Evolutionary conservation across 2,329 filamentous ascomycete species (phyloP).

Genomic region (Madurella fahalii): DNA sequence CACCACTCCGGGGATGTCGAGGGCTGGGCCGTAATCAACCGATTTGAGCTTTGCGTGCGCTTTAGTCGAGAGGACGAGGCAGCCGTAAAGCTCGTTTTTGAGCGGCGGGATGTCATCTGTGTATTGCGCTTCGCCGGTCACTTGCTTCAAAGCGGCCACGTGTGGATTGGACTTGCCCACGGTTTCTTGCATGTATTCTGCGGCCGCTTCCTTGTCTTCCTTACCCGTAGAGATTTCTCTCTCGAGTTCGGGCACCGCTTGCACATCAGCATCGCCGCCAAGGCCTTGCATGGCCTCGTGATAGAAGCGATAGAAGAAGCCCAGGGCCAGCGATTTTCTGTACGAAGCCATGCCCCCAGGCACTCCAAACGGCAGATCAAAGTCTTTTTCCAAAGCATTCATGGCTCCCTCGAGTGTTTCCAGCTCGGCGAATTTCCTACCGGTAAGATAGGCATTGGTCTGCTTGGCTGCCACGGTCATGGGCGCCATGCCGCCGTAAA

Average conservation of each 20-base stretch:
- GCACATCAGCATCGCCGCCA: constrained; percentile 54
- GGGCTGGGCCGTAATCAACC: constrained; percentile 69
- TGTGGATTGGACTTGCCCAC: constrained; percentile 84
- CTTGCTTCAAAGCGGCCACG: constrained; percentile 88
- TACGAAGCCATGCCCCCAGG: constrained; percentile 98
- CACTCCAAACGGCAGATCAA: constrained; percentile 83
- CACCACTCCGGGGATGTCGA: constrained; percentile 81
- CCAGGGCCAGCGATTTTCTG: constrained; percentile 80
- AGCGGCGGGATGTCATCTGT: constrained; percentile 88
- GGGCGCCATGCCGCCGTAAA: constrained; percentile 94
- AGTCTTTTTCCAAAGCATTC: constrained; percentile 84
- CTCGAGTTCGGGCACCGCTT: constrained; percentile 81
- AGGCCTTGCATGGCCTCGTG: constrained; percentile 74
- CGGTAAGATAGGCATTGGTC: constrained; percentile 68
- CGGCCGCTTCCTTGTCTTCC: constrained; percentile 71
- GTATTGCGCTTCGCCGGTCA: constrained; percentile 90
- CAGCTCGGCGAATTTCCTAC: constrained; percentile 74
- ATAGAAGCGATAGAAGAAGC: constrained; percentile 97
- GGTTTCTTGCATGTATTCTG: constrained; percentile 75
- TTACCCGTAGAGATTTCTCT: constrained; percentile 74
- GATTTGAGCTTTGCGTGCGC: constrained; percentile 79
- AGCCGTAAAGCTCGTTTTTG: constrained; percentile 85
- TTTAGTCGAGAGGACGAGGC: constrained; percentile 81
- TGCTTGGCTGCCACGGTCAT: constrained; percentile 83
- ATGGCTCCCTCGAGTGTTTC: constrained; percentile 85